A percentile compares a stretch with the other conserved stretches of the same genome.
Evolutionary conservation across 768 basidiomycete species (phyloP).

Genomic region (Sporobolomyces phaffii): DNA sequence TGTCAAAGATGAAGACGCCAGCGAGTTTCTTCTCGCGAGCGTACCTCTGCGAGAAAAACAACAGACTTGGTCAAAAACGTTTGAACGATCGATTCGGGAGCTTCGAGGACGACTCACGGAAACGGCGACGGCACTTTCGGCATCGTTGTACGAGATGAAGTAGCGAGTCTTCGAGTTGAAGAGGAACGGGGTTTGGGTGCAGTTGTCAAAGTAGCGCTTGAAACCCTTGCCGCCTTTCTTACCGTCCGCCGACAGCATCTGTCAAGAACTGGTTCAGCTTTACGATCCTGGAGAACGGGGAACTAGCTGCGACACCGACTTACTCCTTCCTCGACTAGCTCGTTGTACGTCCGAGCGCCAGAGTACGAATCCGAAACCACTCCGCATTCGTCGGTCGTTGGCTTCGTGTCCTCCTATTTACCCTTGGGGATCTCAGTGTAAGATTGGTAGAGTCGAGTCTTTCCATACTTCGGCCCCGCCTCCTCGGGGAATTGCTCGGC

Average conservation of each 20-base stretch:
- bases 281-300: too few species aligned
- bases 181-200: slow-evolving; percentile 32
- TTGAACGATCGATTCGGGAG: background rate
- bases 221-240: slow-evolving; percentile 5
- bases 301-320: background rate
- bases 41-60: background rate
- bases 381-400: slow-evolving; percentile 20
- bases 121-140: background rate
- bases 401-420: slow-evolving; percentile 1
- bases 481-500: background rate
- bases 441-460: slow-evolving; percentile 6
- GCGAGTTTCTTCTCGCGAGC: slow-evolving; percentile 15
- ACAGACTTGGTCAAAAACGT: background rate
- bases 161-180: slow-evolving; percentile 9
- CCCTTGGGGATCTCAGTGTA: slow-evolving; percentile 14
- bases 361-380: background rate
- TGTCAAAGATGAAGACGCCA: slow-evolving; percentile 10
- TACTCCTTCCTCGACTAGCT: slow-evolving; percentile 10
- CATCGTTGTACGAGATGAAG: slow-evolving; percentile 30
- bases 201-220: slow-evolving; percentile 21
- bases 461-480: background rate
- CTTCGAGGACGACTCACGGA: background rate
- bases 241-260: slow-evolving; percentile 20
- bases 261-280: background rate
- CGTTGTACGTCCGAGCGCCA: slow-evolving; percentile 14